These are phyloP conservation scores for Sugiyamaella americana DNA, from an alignment of 805 yeast genomes.

Conservation along the genomic window DNA sequence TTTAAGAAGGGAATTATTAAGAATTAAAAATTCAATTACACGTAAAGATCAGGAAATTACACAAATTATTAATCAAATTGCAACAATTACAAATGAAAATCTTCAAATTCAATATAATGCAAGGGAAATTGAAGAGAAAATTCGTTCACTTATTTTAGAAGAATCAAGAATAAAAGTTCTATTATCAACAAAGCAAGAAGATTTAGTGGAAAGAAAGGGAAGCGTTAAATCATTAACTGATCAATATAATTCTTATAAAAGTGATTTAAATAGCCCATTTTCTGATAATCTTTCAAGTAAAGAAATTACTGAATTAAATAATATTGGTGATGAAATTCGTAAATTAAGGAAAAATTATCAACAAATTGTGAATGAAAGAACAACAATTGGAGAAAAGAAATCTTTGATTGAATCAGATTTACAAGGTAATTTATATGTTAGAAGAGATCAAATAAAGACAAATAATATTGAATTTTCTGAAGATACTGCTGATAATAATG, in stretches of 20 bases:
- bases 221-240: constrained; percentile 33
- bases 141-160: constrained; percentile 20
- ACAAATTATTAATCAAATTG: constrained; percentile 41
- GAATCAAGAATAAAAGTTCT: constrained; percentile 21
- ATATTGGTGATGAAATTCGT: constrained; percentile 33
- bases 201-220: constrained; percentile 40
- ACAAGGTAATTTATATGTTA: constrained; percentile 51
- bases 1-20: constrained; percentile 36
- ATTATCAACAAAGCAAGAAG: constrained; percentile 28
- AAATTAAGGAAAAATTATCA: not conserved
- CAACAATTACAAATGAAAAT: constrained; percentile 31
- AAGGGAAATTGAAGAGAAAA: constrained; percentile 11
- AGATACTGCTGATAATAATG: constrained; percentile 1
- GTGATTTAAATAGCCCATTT: constrained; percentile 52
- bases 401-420: constrained; percentile 50
- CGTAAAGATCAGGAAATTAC: constrained; percentile 49
- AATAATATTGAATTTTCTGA: constrained; percentile 17
- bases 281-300: constrained; percentile 43
- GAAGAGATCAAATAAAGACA: constrained; percentile 36
- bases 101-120: constrained; percentile 30
- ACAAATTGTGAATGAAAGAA: not conserved
- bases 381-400: constrained; percentile 40
- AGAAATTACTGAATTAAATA: constrained; percentile 42
- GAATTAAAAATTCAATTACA: constrained; percentile 36
- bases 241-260: constrained; percentile 39